Base-by-base conservation (phyloP, 352 stramenopile species). In the Bremia lactucae region DNA sequence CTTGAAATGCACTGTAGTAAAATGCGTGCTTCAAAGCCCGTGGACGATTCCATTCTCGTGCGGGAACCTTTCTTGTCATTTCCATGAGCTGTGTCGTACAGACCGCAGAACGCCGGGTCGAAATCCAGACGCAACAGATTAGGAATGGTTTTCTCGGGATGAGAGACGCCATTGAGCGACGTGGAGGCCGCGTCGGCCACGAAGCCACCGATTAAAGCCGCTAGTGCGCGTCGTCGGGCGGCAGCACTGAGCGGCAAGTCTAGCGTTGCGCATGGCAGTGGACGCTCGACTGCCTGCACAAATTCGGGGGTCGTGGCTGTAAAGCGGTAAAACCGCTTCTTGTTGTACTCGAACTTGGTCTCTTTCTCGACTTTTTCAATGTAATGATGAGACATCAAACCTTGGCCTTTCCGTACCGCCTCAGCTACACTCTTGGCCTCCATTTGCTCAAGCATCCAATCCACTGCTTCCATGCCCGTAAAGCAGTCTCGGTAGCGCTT, bases 391-490 rank as follows among this genome's bases (percentile, higher is more conserved):
- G 68, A 70, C 34, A 86, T 38, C 42, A 88, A 51, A 6, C 66
- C 69, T 57, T 88, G 72, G 37, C 76, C 76, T 42, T 86, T 88
- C 60, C 73, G 76, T n/a, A 88, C 72, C 23, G 76, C 76, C 34
- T 86, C 73, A 10, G 71, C 71, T 11, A 88, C 73, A 11, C 71
- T 85, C 55, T 83, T 84, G 60, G 73, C 76, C 37, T 88, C 73
- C 73, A 86, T 86, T 41, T 84, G 71, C 59, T 88, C 73, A 26
- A 88, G 71, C 76, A 88, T 88, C 76, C 76, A 88, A 59, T 88
- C 73, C 16, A 88, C 76, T 7, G 76, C 76, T 33, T 88, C 76
- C 76, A 88, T 88, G 35, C 76, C 76, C 18, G 76, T 83, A 55
- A 88, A 88, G 48, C 76, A 88, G 56, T 88, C 73, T 0, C 68